These are phyloP conservation scores for Penicillium occitanis DNA, from an alignment of 2,329 filamentous ascomycete species.

Conservation along the genomic window DNA sequence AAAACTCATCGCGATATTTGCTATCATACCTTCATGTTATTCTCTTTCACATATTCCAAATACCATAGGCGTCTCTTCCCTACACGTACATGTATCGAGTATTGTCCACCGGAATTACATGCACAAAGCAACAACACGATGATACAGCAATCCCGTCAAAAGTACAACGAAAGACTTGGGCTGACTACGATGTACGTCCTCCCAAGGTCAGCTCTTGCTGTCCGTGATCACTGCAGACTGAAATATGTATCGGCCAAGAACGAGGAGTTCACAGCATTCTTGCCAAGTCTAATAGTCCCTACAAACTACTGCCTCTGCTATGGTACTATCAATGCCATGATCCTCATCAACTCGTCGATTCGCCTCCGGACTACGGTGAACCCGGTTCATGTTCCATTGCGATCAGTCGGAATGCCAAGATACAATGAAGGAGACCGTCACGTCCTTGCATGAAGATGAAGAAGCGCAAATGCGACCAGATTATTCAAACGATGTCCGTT, in stretches of 20 bases:
- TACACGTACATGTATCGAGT: not conserved
- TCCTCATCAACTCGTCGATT: not conserved
- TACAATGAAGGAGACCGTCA: constrained; percentile 4
- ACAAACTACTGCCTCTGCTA: constrained; percentile 1
- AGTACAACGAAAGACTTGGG: not conserved
- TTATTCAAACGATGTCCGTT: not conserved
- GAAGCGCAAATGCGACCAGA: not conserved
- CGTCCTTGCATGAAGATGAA: constrained; percentile 14
- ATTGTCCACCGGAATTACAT: not conserved
- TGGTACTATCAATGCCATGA: constrained; percentile 1
- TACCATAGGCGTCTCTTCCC: not conserved
- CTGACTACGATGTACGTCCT: not conserved
- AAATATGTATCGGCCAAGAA: constrained; percentile 2
- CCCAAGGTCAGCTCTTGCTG: not conserved
- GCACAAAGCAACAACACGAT: not conserved
- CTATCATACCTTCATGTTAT: not conserved
- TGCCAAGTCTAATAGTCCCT: constrained; percentile 16
- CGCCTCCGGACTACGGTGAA: not conserved
- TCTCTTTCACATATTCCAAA: not conserved
- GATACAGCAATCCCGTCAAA: not conserved
- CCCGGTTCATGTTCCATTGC: not conserved
- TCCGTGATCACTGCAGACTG: not conserved
- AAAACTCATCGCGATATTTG: not conserved
- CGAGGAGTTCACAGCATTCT: constrained; percentile 5
- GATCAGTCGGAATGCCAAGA: constrained; percentile 8